A percentile compares a stretch with the other conserved stretches of the same genome.
phyloP scores from a whole-genome alignment of 129 eudicot species.

The Kitagawia praeruptora region DNA sequence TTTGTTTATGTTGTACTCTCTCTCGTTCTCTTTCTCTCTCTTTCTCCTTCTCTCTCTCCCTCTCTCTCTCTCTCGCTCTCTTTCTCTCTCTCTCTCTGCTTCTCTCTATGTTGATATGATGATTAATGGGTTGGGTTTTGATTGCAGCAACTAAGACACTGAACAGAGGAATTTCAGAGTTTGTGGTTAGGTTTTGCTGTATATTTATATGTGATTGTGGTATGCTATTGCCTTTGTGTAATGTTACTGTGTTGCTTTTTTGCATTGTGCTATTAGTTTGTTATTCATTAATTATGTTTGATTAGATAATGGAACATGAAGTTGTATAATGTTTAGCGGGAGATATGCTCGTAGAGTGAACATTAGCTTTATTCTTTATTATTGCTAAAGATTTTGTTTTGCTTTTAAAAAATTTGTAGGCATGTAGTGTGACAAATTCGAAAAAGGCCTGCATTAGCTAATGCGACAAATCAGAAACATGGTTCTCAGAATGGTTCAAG shows the following conservation, averaged over 20 bases:
- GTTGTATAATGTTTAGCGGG: background rate
- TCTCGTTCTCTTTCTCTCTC: too few relatives aligned
- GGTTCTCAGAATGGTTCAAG: conserved; percentile 16
- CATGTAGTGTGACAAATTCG: background rate
- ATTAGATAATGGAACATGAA: background rate
- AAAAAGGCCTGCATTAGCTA: conserved; percentile 60
- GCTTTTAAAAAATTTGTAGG: too few relatives aligned
- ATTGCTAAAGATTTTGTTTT: background rate
- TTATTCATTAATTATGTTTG: background rate
- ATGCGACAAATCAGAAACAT: conserved; percentile 50
- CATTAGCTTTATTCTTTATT: background rate
- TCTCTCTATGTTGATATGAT: background rate
- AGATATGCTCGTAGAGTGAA: background rate
- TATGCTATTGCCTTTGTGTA: background rate
- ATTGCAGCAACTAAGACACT: conserved; percentile 29
- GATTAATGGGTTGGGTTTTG: background rate
- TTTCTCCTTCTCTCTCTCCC: too few relatives aligned
- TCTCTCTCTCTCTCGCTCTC: too few relatives aligned
- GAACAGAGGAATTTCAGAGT: conserved; percentile 54
- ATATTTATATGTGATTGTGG: background rate
- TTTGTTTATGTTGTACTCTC: too few relatives aligned
- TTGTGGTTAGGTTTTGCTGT: background rate
- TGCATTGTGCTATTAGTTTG: background rate
- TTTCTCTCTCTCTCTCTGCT: too few relatives aligned
- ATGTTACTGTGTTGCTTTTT: background rate